phyloP scores from a whole-genome alignment of 2,329 filamentous ascomycete genomes.

The Sarocladium kiliense region DNA sequence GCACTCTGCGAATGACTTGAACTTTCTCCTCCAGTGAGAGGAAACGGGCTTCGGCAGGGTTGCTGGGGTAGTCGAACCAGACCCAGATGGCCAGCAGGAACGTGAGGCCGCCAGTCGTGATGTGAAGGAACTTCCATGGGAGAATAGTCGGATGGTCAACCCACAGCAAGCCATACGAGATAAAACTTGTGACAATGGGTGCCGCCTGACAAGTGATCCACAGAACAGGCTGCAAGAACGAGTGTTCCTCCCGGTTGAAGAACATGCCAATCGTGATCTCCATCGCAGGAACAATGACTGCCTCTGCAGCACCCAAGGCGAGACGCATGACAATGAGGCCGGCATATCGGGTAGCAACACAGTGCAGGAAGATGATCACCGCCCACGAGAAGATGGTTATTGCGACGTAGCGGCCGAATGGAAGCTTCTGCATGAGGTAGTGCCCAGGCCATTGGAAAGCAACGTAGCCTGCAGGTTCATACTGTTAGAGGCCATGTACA shows the following conservation, averaged over 20 bases:
- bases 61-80: slow-evolving; percentile 31
- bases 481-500: not conserved
- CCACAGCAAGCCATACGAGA: slow-evolving; percentile 36
- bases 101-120: slow-evolving; percentile 30
- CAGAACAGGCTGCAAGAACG: slow-evolving; percentile 26
- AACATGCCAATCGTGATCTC: slow-evolving; percentile 35
- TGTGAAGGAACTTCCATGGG: slow-evolving; percentile 35
- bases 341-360: slow-evolving; percentile 13
- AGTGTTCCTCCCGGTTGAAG: slow-evolving; percentile 29
- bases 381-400: slow-evolving; percentile 28
- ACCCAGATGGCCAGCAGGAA: slow-evolving; percentile 27
- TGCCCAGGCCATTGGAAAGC: slow-evolving; percentile 31
- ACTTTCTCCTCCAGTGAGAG: slow-evolving; percentile 34
- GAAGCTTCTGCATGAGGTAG: slow-evolving; percentile 33
- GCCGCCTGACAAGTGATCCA: slow-evolving; percentile 27
- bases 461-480: slow-evolving; percentile 25
- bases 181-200: slow-evolving; percentile 31
- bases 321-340: slow-evolving; percentile 31
- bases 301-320: slow-evolving; percentile 28
- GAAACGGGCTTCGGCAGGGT: slow-evolving; percentile 31
- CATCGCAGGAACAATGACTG: slow-evolving; percentile 28
- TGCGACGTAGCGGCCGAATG: slow-evolving; percentile 30
- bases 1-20: slow-evolving; percentile 28
- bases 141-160: slow-evolving; percentile 21
- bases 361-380: slow-evolving; percentile 26